Base-by-base conservation (phyloP, 2,329 filamentous ascomycete genomes). In the Phoma herbarum region DNA sequence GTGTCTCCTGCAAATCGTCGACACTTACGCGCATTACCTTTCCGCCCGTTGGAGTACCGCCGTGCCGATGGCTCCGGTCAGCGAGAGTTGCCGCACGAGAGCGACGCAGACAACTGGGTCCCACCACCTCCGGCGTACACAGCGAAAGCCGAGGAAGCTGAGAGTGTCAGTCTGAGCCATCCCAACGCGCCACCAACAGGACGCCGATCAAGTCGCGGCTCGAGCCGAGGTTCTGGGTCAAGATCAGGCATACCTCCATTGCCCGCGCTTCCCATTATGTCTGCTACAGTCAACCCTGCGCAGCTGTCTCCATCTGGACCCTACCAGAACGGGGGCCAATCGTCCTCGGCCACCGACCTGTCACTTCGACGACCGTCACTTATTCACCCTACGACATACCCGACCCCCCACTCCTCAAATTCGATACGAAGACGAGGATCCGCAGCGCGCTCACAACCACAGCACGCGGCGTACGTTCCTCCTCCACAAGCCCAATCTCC, bases 31-130 rank as follows among this genome's bases (percentile, higher is more conserved):
- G 74, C 77, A 26, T 86, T 64, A 80, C 83, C 47, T 79, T 86
- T 39, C 77, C 84, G 52, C 79, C 84, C 65, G 78, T 81, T 66
- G 80, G 86, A 88, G 65, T 90, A 90, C 71, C 85, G 88, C 43
- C 85, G 89, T 44, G 88, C 89, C 14, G 88, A 91, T 75, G 88
- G 88, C 7, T 83, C 88, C 41, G 50, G 50, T 22, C 50, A 49
- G 39, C 82, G 85, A 41, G 89, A 93, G 68, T 84, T 92, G 66
- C 91, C 91, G 4, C 91, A 95, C 74, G 91, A 95, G 76, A 94
- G 91, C 63, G 91, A 95, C 73, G 91, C 91, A 4, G 92, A 95
- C 69, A 92, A 93, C 67, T 96, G 92, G 92, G 90, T 93, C 4
- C 90, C 91, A 5, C 92, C 92, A 5, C 92, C 92, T 9, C 92